These are phyloP conservation scores for Populus hybrid DNA, from an alignment of 441 rosid genomes.

Conservation along the genomic window DNA sequence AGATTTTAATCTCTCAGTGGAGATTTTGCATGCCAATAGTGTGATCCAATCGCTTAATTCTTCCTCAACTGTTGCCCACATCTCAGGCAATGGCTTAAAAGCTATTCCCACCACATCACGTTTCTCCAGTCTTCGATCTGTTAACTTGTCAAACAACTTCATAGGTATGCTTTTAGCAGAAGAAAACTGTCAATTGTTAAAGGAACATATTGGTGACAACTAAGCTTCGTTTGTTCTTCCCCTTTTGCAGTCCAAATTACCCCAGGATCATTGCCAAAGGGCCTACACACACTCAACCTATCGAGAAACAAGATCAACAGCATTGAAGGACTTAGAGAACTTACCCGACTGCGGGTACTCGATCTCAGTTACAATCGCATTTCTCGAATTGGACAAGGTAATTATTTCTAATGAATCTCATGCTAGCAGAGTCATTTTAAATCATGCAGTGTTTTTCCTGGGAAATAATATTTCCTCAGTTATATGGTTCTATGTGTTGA, in stretches of 20 bases:
- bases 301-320: slow-evolving; percentile 78
- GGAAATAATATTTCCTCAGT: not conserved
- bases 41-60: slow-evolving; percentile 74
- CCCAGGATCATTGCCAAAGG: slow-evolving; percentile 80
- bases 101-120: slow-evolving; percentile 65
- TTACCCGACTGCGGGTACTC: slow-evolving; percentile 68
- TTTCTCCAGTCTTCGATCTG: slow-evolving; percentile 76
- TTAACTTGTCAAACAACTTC: slow-evolving; percentile 76
- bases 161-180: slow-evolving; percentile 51
- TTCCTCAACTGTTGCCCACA: slow-evolving; percentile 79
- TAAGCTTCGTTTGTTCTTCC: not conserved
- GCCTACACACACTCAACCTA: slow-evolving; percentile 72
- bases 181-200: not conserved
- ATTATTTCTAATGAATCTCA: slow-evolving; percentile 3
- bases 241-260: slow-evolving; percentile 59
- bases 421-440: not conserved
- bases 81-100: slow-evolving; percentile 72
- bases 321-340: slow-evolving; percentile 86
- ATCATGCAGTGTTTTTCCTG: not conserved
- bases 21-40: slow-evolving; percentile 61
- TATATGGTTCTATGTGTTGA: slow-evolving; percentile 5
- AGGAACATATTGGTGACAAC: slow-evolving; percentile 4
- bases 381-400: slow-evolving; percentile 90
- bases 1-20: slow-evolving; percentile 53
- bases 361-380: slow-evolving; percentile 93